Evolutionary conservation across 2,329 filamentous ascomycete genomes (phyloP), one percentile per base, ranked within the genome.

Genomic region (Aureobasidium lini): DNA sequence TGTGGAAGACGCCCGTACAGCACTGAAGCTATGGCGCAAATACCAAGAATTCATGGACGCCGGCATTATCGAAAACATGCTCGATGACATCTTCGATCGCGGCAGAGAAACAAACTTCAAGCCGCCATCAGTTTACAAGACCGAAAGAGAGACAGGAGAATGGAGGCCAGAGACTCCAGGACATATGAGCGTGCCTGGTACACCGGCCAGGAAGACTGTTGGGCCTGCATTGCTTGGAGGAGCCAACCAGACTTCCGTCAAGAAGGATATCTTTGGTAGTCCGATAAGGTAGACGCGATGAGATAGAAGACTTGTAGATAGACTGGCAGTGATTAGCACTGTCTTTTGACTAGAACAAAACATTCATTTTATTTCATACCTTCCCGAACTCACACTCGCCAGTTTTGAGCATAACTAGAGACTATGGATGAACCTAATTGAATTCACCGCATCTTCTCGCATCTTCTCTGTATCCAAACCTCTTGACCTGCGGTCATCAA

Each of bases 1-100:
- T 10, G 95, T 99, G 65, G 94, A 97, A 73, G 94, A 99, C 71
- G 92, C 94, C 0, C 83, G 88, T 29, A 96, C 93, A 42, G 94
- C 95, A 0, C 79, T 97, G 42, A 89, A 90, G 70, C 79, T 99
- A 8, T 99, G 84, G 81, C 83, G 88, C 46, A 96, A 96, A 72
- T 96, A 91, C 72, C 81, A 90, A 63, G 92, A 97, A 74, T 97
- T 89, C 68, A 79, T 87, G 56, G 90, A 95, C 65, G 90, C 90
- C 0, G 93, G 92, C 0, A 85, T 95, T 4, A 76, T 95, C 54
- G 86, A 94, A 67, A 79, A 84, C 37, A 94, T 94, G 77, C 80
- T 97, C 49, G 85, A 91, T 69, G 90, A 95, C 66, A 90, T 97
- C 7, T 96, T 96, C 73, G 67, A 79, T 72, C 67, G 83, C 78